Evolutionary conservation across 2,329 filamentous ascomycete genomes (phyloP).

Genomic region (Chaetomium strumarium): DNA sequence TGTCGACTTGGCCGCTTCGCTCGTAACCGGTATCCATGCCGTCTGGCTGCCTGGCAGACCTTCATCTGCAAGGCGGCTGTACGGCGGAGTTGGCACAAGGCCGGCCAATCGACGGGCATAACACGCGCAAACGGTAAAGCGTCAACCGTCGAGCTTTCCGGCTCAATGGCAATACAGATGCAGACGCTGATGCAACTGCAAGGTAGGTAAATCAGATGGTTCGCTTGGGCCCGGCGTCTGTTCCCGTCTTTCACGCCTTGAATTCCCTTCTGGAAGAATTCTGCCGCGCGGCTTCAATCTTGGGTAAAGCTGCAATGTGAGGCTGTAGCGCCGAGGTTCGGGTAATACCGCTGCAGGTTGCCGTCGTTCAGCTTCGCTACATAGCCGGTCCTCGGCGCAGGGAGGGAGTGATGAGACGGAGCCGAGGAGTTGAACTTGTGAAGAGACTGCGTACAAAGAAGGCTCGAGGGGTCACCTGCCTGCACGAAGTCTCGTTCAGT

Average conservation of each 20-base stretch:
- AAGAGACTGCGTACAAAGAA: too few relatives aligned
- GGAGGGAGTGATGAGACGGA: background rate
- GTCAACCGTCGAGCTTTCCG: conserved; percentile 2
- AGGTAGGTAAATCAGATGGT: conserved; percentile 4
- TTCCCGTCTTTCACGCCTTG: background rate
- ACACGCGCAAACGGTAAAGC: background rate
- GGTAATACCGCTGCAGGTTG: background rate
- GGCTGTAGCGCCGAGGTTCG: conserved; percentile 7
- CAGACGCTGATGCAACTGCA: conserved; percentile 13
- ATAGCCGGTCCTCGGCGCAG: background rate
- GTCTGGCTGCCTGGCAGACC: too few relatives aligned
- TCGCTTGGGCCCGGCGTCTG: conserved; percentile 5
- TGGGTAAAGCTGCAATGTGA: conserved; percentile 13
- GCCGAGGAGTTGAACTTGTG: too few relatives aligned
- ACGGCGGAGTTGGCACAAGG: too few relatives aligned
- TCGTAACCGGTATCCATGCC: too few relatives aligned
- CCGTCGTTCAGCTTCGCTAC: background rate
- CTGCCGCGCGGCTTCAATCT: conserved; percentile 16
- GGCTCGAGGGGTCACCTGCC: too few relatives aligned
- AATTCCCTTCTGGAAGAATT: conserved; percentile 17
- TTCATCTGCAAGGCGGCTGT: too few relatives aligned
- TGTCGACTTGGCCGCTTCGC: too few relatives aligned
- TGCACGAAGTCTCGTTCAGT: too few relatives aligned
- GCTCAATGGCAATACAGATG: conserved; percentile 8
- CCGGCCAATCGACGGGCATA: too few relatives aligned